Base-by-base conservation (phyloP, 139 green algal species). In the Micromonas commoda region DNA sequence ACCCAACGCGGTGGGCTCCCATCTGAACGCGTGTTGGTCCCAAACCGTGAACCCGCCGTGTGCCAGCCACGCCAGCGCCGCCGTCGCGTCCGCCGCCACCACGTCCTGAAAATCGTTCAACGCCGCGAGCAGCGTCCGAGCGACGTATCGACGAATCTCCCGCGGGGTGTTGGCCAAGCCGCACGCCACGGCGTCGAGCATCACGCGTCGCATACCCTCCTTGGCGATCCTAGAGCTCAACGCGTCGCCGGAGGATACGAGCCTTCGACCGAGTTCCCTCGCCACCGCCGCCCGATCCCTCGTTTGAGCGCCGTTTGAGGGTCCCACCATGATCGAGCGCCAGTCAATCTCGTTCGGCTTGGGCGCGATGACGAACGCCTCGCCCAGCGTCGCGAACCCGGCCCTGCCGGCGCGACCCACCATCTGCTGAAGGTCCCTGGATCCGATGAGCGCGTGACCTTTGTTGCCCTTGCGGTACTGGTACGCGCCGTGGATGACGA, bases 381-480 rank as follows among this genome's bases (percentile, higher is more conserved):
- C 29, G 24, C 68, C 68, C 1, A 20, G 24, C 16, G 23, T 24
- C 34, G 85, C 84, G 51, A 88, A 77, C 0, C 84, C 84, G 16
- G 84, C 81, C 33, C 84, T 35, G 1, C 84, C 84, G 2, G 84
- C 84, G 26, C 84, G 72, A 16, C 84, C 84, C 1, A 64, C 54
- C 81, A 86, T 86, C 63, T 88, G 84, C 45, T 71, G 33, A 21
- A 80, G 1, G 33, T 67, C 61, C 19, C 74, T 2, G 16, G 74
- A 24, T 1, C 16, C 24, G 19, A 71, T 20, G 1, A 61, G 20
- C 26, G 23, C 31, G n/a, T 35, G 35, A 38, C 68, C 34, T 4
- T 6, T 31, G 45, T 9, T 9, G 9, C 16, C 16, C 45, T 57
- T 9, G 45, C 45, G 45, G 45, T 57, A 57, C 0, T n/a, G 31